phyloP scores from a whole-genome alignment of 2,329 filamentous ascomycete species.

The Hymenoscyphus scutula region DNA sequence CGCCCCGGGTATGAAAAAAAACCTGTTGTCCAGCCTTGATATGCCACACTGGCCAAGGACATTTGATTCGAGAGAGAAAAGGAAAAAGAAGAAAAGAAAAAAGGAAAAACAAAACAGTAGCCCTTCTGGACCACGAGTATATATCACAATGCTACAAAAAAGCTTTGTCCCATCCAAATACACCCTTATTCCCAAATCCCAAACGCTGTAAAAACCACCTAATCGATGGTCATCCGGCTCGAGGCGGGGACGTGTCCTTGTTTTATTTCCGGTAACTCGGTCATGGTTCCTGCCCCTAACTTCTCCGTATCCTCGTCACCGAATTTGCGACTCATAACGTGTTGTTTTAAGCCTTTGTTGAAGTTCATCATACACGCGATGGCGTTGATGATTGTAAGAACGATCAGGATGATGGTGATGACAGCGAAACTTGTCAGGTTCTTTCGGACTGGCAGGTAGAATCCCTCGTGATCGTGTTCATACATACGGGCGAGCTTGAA shows the following conservation, averaged over 20 bases:
- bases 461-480: conserved; percentile 52
- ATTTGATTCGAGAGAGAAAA: conserved; percentile 16
- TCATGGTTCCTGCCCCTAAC: conserved; percentile 43
- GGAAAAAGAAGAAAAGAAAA: background rate
- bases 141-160: conserved; percentile 28
- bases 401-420: conserved; percentile 83
- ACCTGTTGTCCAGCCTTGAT: conserved; percentile 24
- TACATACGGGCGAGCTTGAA: conserved; percentile 99
- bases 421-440: conserved; percentile 92
- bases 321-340: conserved; percentile 64
- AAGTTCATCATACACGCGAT: conserved; percentile 90
- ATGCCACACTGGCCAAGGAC: conserved; percentile 34
- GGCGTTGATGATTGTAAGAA: conserved; percentile 85
- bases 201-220: conserved; percentile 23
- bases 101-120: conserved; percentile 22
- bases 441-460: conserved; percentile 77
- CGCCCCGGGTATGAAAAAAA: conserved; percentile 34
- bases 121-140: conserved; percentile 27
- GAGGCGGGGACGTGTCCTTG: conserved; percentile 38
- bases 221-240: conserved; percentile 50
- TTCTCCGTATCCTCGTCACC: conserved; percentile 48
- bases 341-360: conserved; percentile 80
- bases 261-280: conserved; percentile 42
- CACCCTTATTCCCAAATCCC: conserved; percentile 17
- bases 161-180: conserved; percentile 19